These are phyloP conservation scores for Amborella trichopoda DNA, from an alignment of 164 flowering plant genomes.

Conservation along the genomic window DNA sequence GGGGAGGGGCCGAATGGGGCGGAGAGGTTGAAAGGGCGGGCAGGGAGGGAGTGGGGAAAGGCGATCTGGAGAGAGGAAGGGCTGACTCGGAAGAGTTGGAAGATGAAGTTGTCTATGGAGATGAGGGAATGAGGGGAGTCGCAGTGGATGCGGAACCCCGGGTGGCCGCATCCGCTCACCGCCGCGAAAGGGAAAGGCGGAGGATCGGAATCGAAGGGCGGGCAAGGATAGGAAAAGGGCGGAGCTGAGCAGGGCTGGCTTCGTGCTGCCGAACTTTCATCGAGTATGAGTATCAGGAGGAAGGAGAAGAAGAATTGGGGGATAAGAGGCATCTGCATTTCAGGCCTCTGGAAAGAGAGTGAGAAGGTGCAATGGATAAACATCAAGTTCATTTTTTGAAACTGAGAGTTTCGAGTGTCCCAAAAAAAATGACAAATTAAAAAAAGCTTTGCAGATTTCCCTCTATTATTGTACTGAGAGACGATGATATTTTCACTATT, in stretches of 20 bases:
- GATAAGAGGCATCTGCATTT: too few relatives aligned
- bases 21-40: constrained; percentile 29
- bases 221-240: constrained; percentile 9
- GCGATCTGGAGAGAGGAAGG: constrained; percentile 6
- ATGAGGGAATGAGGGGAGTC: constrained; percentile 28
- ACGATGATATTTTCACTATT: too few relatives aligned
- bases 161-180: constrained; percentile 62
- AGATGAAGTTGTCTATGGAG: constrained; percentile 44
- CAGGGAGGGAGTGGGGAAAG: constrained; percentile 16
- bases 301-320: too few relatives aligned
- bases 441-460: too few relatives aligned
- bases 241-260: constrained; percentile 1
- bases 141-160: constrained; percentile 56
- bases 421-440: too few relatives aligned
- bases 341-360: too few relatives aligned
- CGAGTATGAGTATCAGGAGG: too few relatives aligned
- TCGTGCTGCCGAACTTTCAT: too few relatives aligned
- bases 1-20: constrained; percentile 50
- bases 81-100: constrained; percentile 26
- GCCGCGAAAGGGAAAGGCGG: constrained; percentile 51
- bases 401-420: too few relatives aligned
- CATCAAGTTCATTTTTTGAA: too few relatives aligned
- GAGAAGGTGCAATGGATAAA: too few relatives aligned
- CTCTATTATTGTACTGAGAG: too few relatives aligned
- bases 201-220: constrained; percentile 31